Base-by-base conservation (phyloP, 2,329 filamentous ascomycete species). In the Pseudocercospora cruenta region DNA sequence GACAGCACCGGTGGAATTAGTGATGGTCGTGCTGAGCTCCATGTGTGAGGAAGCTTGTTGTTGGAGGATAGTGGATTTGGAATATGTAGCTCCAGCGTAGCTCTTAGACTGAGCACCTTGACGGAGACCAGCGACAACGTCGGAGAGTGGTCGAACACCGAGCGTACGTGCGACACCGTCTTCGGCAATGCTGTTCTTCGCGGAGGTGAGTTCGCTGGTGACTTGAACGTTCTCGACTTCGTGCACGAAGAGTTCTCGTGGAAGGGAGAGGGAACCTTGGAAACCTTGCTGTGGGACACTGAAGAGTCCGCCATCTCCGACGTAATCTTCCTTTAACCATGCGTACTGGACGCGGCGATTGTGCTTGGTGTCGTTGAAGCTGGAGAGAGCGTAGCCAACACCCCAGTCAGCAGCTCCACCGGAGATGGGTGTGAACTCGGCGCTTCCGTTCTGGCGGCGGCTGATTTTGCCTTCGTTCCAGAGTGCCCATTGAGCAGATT, bases 361-460 rank as follows among this genome's bases (percentile, higher is more conserved):
- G 74, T 82, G 78, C 78, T 83, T 83, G 28, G 80, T 80, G 69
- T 83, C 81, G 67, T 81, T 79, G 78, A 83, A 83, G 68, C 78
- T 81, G 6, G 80, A 80, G 2, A 83, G 75, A 5, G 81, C 82
- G 64, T 83, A 83, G 4, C 79, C 75, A 5, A 79, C 71, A 59
- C 81, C 82, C 70, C 80, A 83, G 67, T 83, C 81, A 4, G 76
- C 80, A 19, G 78, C 77, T 51, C 81, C 81, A 26, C 81, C 80
- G 22, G 80, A 75, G n/a, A 80, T 72, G 12, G 81, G 81, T 14
- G 76, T 79, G 73, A 82, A 83, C 49, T 79, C 72, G 16, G 75
- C 81, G 49, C 79, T 82, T 39, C 81, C 81, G 58, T 83, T 82
- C 28, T 76, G 77, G 12, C 81, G 78, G 26, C 77, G 76, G 19